Evolutionary conservation across 176 grass and related monocot species (phyloP), one percentile per base, ranked within the genome.

Genomic region (Bonia amplexicaulis): DNA sequence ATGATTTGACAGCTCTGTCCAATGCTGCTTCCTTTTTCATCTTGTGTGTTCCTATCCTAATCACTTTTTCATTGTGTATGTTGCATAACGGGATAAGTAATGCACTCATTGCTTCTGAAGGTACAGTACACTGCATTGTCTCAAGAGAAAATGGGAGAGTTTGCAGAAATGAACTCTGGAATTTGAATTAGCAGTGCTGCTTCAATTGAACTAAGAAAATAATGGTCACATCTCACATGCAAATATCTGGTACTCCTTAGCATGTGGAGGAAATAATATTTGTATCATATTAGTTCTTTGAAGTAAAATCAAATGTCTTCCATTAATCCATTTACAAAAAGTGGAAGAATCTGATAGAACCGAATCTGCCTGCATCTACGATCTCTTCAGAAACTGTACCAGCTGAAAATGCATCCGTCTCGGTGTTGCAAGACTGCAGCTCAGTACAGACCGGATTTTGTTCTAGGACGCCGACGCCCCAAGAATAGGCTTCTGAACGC

Each of bases 261-360:
- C 69, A 61, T 69, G 80, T 68, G 62, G 76, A 84, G 62, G 44
- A 23, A 17, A 42, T 68, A 63, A 74, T 46, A 86, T 74, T 17
- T 87, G 89, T 75, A 87, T 90, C 80, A 84, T 90, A 87, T 91
- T 91, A 87, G 81, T 87, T 71, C 58, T 71, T 90, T 86, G 52
- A 77, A 84, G 44, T 54, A 70, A 80, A 70, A 87, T 48, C 17
- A 91, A 71, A 41, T 62, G 85, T 49, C 74, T 84, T 80, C 85
- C 79, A 84, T 65, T 54, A 62, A 84, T 27, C 52, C 85, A 91
- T 91, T 88, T 91, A 91, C 89, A 91, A 87, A 87, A 91, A 91
- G 88, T 91, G 85, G 85, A 87, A 91, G 85, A 87, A 91, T 83
- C 81, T 84, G 89, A 91, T 87, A 27, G 89, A 87, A 8, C 85